Evolutionary conservation across 2,329 filamentous ascomycete genomes (phyloP), one percentile per base, ranked within the genome.

Genomic region (Trichoderma breve): DNA sequence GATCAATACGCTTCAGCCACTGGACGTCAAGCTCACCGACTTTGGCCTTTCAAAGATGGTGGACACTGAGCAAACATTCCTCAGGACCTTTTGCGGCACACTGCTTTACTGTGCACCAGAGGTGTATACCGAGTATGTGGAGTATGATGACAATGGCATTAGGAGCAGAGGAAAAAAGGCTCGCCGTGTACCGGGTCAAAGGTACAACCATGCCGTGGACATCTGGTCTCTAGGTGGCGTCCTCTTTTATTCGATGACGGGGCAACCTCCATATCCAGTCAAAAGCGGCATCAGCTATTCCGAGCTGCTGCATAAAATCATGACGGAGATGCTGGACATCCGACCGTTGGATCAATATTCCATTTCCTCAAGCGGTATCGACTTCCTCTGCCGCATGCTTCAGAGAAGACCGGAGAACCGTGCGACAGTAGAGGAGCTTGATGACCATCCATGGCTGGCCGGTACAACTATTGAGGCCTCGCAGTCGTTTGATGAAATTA

Each of bases 221-320:
- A 93, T 98, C 74, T 99, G 96, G 95, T 98, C 96, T 0, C 89
- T 97, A 61, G 96, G 93, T 18, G 96, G 95, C 15, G 96, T 99
- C 1, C 83, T 98, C 6, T 99, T 94, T 83, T 96, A 93, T 78
- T 86, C 93, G 7, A 84, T 99, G n/a, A 94, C 92, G 6, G 90
- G 89, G 12, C 86, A 87, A 34, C 92, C 95, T 32, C 95, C 96
- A 0, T 98, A 93, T 79, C 91, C 91, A 32, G 94, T 93, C 18
- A 89, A 90, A 74, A 90, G 88, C 32, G 93, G 94, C 75, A 90
- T 92, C 65, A 91, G 90, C 74, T 93, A 95, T 73, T 90, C 90
- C 4, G 92, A 93, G 76, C 91, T 98, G 82, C 88, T 97, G 72
- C 86, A 93, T 73, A 92, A 90, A 74, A 96, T 98, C 79, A 97